Conservation (phyloP, 202 grass and related monocot genomes). For the Alloteropsis angusta region DNA sequence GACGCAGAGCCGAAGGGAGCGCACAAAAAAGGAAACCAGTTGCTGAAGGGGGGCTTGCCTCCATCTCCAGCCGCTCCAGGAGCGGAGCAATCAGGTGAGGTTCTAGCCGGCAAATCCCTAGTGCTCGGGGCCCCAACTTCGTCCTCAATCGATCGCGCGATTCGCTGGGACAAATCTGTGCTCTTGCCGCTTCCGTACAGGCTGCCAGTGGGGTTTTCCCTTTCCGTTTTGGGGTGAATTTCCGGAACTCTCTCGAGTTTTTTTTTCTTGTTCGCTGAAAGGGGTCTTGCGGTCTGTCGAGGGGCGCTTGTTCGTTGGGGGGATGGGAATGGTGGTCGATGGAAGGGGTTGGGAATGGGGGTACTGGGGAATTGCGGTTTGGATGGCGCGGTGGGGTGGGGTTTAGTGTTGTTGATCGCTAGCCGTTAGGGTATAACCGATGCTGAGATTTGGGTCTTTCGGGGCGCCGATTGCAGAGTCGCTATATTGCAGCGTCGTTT, state of each 20-base stretch:
- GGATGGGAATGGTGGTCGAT: not conserved
- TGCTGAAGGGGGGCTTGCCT: not conserved
- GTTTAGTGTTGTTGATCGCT: conserved; percentile 23
- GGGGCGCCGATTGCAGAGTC: not conserved
- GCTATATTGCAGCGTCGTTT: not conserved
- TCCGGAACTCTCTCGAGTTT: not conserved
- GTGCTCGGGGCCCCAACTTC: not conserved
- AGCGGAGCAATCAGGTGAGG: not conserved
- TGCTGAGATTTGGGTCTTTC: not conserved
- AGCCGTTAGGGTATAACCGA: conserved; percentile 29
- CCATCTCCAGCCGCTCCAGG: not conserved
- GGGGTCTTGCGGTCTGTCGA: not conserved
- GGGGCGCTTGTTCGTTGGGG: not conserved
- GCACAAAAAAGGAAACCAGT: not conserved
- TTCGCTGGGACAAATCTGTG: not conserved
- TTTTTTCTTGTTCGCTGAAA: not conserved
- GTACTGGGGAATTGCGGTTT: not conserved
- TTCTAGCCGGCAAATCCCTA: not conserved
- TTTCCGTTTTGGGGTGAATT: not conserved
- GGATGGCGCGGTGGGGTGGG: not conserved
- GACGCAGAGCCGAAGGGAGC: not conserved
- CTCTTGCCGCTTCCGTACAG: not conserved
- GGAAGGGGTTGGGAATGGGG: not conserved
- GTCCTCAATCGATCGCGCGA: not conserved
- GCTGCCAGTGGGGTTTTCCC: not conserved